phyloP scores from a whole-genome alignment of 2,329 filamentous ascomycete genomes.

The Verticillium alfalfae region DNA sequence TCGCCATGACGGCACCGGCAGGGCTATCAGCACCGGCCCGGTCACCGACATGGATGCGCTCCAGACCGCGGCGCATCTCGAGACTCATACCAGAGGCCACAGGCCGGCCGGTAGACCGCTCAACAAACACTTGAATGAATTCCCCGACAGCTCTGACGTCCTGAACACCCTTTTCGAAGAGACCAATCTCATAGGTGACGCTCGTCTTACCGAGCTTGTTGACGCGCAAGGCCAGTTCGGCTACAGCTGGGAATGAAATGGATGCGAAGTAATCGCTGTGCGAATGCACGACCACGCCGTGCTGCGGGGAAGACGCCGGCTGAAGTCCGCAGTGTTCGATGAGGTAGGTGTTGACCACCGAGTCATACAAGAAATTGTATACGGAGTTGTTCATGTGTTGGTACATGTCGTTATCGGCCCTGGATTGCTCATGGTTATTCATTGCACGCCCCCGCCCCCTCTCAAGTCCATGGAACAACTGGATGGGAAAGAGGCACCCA shows the following conservation, averaged over 20 bases:
- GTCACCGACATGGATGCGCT: conserved; percentile 34
- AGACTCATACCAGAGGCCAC: conserved; percentile 57
- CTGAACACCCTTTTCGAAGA: conserved; percentile 72
- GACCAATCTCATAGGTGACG: conserved; percentile 82
- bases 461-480: conserved; percentile 1
- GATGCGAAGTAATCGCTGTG: conserved; percentile 82
- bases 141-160: conserved; percentile 78
- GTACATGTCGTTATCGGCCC: conserved; percentile 94
- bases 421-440: conserved; percentile 24
- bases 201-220: conserved; percentile 81
- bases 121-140: conserved; percentile 86
- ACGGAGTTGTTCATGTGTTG: conserved; percentile 88
- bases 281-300: conserved; percentile 79
- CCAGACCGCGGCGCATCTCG: conserved; percentile 52
- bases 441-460: not conserved
- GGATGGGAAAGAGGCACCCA: conserved; percentile 26
- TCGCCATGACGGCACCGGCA: not conserved
- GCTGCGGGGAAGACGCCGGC: conserved; percentile 64
- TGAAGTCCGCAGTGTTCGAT: conserved; percentile 71
- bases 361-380: conserved; percentile 87
- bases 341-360: conserved; percentile 83
- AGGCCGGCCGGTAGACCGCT: conserved; percentile 65
- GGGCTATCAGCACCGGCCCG: not conserved
- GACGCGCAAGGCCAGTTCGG: conserved; percentile 77
- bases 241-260: conserved; percentile 73